Evolutionary conservation across 345 rosid species (phyloP).

Genomic region (Linum usitatissimum): DNA sequence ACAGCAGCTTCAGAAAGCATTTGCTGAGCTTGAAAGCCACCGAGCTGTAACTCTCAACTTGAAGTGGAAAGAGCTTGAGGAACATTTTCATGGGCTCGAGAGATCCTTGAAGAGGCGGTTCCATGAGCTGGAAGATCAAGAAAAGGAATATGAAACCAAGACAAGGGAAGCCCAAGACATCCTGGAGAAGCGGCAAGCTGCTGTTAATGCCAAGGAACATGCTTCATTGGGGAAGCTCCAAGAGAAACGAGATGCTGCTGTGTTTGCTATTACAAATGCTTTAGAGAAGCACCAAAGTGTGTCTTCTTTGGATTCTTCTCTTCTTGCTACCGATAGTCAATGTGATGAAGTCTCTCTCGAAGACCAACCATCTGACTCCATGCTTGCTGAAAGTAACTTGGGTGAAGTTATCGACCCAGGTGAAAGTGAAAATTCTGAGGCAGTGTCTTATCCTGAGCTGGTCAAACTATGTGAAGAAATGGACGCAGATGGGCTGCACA

Average conservation of each 20-base stretch:
- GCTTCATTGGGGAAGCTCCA: constrained; percentile 70
- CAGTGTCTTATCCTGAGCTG: constrained; percentile 65
- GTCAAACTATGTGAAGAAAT: constrained; percentile 69
- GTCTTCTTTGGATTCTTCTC: constrained; percentile 32
- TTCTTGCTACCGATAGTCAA: constrained; percentile 29
- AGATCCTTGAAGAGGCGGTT: constrained; percentile 95
- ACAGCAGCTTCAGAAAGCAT: constrained; percentile 97
- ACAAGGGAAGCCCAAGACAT: constrained; percentile 69
- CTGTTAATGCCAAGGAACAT: constrained; percentile 75
- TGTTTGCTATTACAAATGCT: constrained; percentile 49
- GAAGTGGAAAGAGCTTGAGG: constrained; percentile 96
- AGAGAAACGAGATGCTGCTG: constrained; percentile 82
- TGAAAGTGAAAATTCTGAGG: constrained; percentile 41
- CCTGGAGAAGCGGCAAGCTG: constrained; percentile 66
- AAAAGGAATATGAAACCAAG: constrained; percentile 63
- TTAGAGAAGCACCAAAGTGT: constrained; percentile 50
- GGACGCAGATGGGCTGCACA: constrained; percentile 87
- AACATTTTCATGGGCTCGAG: constrained; percentile 96
- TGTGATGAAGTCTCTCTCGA: constrained; percentile 21
- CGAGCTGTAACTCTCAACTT: constrained; percentile 79
- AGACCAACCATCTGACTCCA: constrained; percentile 37
- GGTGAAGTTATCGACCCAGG: constrained; percentile 41
- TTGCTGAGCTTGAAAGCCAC: constrained; percentile 95
- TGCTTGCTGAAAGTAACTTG: constrained; percentile 39
- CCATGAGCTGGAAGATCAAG: constrained; percentile 95